These are phyloP conservation scores for Naganishia antarctica DNA, from an alignment of 768 basidiomycete genomes.

Conservation along the genomic window DNA sequence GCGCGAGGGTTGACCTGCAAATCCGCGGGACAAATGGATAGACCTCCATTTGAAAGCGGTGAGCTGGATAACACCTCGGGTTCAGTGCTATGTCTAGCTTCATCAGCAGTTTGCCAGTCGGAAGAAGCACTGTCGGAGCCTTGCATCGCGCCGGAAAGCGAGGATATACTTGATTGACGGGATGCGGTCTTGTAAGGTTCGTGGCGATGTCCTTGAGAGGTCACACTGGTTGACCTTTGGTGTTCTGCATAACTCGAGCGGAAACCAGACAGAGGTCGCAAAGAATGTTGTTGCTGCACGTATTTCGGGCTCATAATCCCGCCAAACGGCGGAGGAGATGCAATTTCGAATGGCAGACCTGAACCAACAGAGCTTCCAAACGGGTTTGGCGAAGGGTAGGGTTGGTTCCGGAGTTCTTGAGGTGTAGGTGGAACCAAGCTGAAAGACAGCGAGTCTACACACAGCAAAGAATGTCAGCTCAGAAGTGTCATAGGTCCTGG, in stretches of 20 bases:
- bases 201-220: slow-evolving; percentile 11
- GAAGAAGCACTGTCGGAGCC: slow-evolving; percentile 4
- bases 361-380: neutral
- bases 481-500: neutral
- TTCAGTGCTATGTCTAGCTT: neutral
- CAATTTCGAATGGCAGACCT: neutral
- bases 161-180: slow-evolving; percentile 24
- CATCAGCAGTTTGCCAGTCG: slow-evolving; percentile 23
- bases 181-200: slow-evolving; percentile 18
- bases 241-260: neutral
- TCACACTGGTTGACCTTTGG: neutral
- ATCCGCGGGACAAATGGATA: slow-evolving; percentile 19
- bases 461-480: neutral
- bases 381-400: slow-evolving; percentile 4
- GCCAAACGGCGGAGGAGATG: slow-evolving; percentile 6
- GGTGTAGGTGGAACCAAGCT: slow-evolving; percentile 30
- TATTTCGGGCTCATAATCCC: slow-evolving; percentile 15
- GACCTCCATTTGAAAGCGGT: neutral
- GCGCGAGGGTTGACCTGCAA: slow-evolving; percentile 6
- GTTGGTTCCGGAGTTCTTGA: slow-evolving; percentile 6
- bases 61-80: slow-evolving; percentile 8
- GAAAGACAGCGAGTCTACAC: slow-evolving; percentile 17
- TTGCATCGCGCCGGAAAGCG: neutral
- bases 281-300: neutral
- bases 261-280: slow-evolving; percentile 8